Base-by-base conservation (phyloP, 495 filamentous ascomycete genomes). In the Hypoxylon lienhwacheense region DNA sequence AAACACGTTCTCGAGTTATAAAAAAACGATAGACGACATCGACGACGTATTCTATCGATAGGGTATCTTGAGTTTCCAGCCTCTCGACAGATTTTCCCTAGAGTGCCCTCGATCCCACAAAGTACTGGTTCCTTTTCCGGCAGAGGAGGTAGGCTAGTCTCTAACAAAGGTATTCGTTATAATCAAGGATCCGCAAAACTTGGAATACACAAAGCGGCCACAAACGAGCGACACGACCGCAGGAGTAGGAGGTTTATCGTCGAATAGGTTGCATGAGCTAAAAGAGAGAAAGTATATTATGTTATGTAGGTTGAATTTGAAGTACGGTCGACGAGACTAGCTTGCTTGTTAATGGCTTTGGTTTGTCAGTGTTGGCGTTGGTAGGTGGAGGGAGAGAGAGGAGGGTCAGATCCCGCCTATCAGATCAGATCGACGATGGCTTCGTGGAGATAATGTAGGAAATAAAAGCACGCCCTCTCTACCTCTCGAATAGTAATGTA, bases 211-310 rank as follows among this genome's bases (percentile, higher is more conserved):
- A 62, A 57, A 57, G 52, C 53, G 37, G 26, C 31, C 39, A 28
- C 40, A 55, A 60, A 60, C 51, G 56, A 60, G 44, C 47, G 53
- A 57, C 53, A 47, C 24, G 53, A 55, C 47, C 46, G 32, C 43
- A 12, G 35, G 39, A 19, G 15, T 50, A 55, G 28, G n/a, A n/a
- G n/a, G 31, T 37, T 8, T 46, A 47, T 22, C 21, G 5, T 22
- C 20, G 39, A 43, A 55, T 36, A 50, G 19, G 51, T 46, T 48
- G 41, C 47, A 48, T 47, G 25, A 36, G 37, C 32, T 35, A 57
- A 47, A 42, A 32, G 42, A 46, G 40, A 53, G 51, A 31, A 22
- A 44, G 5, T 39, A 16, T 36, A 17, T 12, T 39, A 41, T 36
- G 26, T 39, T 54, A 48, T 14, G 55, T 59, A 45, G 54, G 35